A percentile compares a stretch with the other conserved stretches of the same genome.
phyloP scores from a whole-genome alignment of 1,284 basidiomycete genomes.

The Pseudozyma sp. region DNA sequence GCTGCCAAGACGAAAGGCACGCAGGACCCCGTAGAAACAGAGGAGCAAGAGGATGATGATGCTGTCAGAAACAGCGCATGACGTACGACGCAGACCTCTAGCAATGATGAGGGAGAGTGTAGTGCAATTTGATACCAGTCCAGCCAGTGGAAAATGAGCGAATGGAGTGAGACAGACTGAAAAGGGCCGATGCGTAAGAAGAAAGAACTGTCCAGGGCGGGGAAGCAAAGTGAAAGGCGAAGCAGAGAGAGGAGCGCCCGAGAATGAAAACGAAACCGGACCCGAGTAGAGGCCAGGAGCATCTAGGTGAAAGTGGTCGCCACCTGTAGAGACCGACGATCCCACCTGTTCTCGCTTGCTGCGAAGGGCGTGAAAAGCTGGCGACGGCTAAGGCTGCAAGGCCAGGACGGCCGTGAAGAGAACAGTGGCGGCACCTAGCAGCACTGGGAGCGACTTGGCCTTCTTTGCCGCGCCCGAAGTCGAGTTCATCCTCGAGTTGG shows the following conservation, averaged over 20 bases:
- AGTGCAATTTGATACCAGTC: conserved; percentile 23
- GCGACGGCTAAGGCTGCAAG: conserved; percentile 16
- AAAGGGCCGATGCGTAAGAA: conserved; percentile 6
- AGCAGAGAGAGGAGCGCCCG: neutral
- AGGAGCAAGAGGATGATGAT: conserved; percentile 13
- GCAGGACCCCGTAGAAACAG: neutral
- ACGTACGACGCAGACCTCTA: neutral
- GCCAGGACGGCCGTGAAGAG: conserved; percentile 31
- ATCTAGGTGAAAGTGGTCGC: conserved; percentile 26
- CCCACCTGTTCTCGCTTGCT: neutral
- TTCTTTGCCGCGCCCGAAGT: conserved; percentile 23
- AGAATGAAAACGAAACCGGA: conserved; percentile 1
- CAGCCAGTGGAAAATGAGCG: conserved; percentile 17
- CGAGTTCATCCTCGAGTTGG: conserved; percentile 26
- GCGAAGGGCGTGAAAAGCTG: neutral
- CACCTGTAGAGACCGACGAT: conserved; percentile 28
- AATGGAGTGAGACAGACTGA: conserved; percentile 7
- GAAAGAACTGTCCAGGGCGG: neutral
- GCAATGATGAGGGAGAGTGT: neutral
- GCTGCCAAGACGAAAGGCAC: conserved; percentile 3
- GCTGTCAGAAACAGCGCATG: conserved; percentile 9
- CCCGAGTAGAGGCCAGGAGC: neutral
- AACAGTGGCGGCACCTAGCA: conserved; percentile 20
- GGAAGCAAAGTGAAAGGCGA: conserved; percentile 3
- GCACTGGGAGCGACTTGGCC: conserved; percentile 25